Base-by-base conservation (phyloP, 129 eudicot genomes). In the Centaurea solstitialis region DNA sequence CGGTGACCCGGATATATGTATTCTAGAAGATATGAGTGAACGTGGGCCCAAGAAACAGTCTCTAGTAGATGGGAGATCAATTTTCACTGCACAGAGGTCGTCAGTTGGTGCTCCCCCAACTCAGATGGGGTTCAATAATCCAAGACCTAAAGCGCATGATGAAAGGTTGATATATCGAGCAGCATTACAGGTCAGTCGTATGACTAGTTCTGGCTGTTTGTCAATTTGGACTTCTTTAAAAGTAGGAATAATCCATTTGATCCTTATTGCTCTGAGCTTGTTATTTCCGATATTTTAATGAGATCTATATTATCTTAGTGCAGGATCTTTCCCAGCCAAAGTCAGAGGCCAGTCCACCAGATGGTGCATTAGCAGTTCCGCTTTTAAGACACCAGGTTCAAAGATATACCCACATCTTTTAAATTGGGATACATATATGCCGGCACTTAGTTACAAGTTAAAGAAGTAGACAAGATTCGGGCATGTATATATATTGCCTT, bases 271-370 rank as follows among this genome's bases (percentile, higher is more conserved):
- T 41, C 47, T 9, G 12, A 41, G 47, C 47, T 8, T 41, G 12
- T 41, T 41, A 9, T 41, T 38, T 38, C 18, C 26, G 45, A 41
- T 41, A 68, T n/a, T 73, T 70, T 73, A 77, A 81, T 75, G 33
- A 57, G 33, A 47, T 73, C 0, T 21, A 43, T 73, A 76, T 28
- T 75, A 75, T 41, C 75, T 68, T 11, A 30, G 70, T 88, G 76
- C 89, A 92, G 98, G 98, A 92, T 92, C 93, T 92, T 80, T 90
- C 92, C 21, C 96, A 94, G 79, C 94, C 96, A 20, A 86, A 79
- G 73, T 80, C 87, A 79, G 98, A 94, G 79, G 91, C 89, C 72
- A 75, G 21, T 45, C 96, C 97, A 76, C 97, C 98, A 37, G 93
- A 90, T 68, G 97, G 98, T 53, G 38, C 86, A 43, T 77, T 94